Evolutionary conservation across 2,329 filamentous ascomycete genomes (phyloP), one percentile per base, ranked within the genome.

Genomic region (Zymoseptoria ardabiliae): DNA sequence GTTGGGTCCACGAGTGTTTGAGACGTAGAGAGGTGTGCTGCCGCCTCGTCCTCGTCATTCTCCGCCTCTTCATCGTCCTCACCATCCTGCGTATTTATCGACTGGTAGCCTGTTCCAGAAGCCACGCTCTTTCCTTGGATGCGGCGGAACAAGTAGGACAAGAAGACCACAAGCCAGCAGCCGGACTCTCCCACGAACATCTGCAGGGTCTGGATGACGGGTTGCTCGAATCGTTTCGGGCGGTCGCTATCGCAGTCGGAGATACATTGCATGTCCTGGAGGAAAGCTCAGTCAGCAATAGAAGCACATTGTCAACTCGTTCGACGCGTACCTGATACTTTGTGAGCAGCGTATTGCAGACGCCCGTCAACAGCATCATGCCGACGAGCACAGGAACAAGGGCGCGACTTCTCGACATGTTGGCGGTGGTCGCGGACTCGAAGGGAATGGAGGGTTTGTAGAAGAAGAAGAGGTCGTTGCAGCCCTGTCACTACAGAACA

Each of bases 151-250:
- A 93, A 76, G 21, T 83, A 79, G 71, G 89, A 86, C 54, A 82
- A 69, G 21, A 88, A 85, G 50, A 97, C 83, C 56, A 99, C 90
- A 13, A 97, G 82, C 92, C 93, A 99, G 79, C 91, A 96, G 63
- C 91, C 93, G 82, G 90, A 89, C 75, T 99, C 94, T 58, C 94
- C 94, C 63, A 97, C 82, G 74, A 99, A 99, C 94, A 99, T 99
- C 75, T 97, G 94, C 1, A 91, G 79, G 1, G 94, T 97, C 74
- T 99, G 94, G 57, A 97, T 85, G 56, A 99, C 92, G 19, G 94
- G 94, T 73, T 97, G 93, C 74, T 97, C 91, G 76, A 99, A 97
- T 68, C 84, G 82, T 63, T 83, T 78, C 56, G 85, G 87, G 65
- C 87, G 83, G 60, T 81, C 81, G 9, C 84, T 83, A 69, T 90